A percentile compares a stretch with the other conserved stretches of the same genome.
Evolutionary conservation across 169 alveolate genomes (phyloP).

Genomic region (Plasmodium gallinaceum): DNA sequence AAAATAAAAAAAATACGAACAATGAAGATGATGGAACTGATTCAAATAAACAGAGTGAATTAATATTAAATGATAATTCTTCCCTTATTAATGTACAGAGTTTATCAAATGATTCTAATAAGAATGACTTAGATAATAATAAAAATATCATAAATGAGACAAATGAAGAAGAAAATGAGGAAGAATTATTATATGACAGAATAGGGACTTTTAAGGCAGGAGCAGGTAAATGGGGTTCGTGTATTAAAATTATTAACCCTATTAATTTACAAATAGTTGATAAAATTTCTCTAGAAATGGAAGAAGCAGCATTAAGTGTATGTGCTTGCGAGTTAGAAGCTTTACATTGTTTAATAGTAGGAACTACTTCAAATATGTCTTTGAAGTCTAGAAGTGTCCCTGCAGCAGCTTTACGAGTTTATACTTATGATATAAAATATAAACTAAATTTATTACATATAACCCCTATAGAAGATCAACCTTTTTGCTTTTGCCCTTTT

Average conservation of each 20-base stretch:
- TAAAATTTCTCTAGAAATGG: conserved; percentile 92
- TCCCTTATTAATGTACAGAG: conserved; percentile 1
- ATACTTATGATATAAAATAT: conserved; percentile 82
- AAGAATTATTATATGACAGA: conserved; percentile 80
- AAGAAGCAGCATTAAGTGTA: conserved; percentile 95
- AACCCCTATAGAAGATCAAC: conserved; percentile 94
- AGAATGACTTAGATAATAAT: not conserved
- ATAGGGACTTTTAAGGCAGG: conserved; percentile 94
- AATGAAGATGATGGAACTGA: not conserved
- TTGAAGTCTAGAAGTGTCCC: conserved; percentile 51
- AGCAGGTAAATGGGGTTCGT: conserved; percentile 95
- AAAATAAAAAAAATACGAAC: not conserved
- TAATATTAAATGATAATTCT: not conserved
- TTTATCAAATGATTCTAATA: not conserved
- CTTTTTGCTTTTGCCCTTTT: conserved; percentile 93
- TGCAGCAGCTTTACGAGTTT: conserved; percentile 79
- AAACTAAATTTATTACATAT: conserved; percentile 88
- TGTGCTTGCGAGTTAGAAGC: conserved; percentile 91
- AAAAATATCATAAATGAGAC: conserved; percentile 39
- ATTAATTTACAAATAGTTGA: conserved; percentile 88
- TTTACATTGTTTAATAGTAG: conserved; percentile 92
- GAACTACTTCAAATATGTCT: conserved; percentile 89
- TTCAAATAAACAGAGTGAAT: not conserved
- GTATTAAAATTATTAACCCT: conserved; percentile 92
- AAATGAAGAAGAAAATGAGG: conserved; percentile 77